Percentiles rank a stretch among this genome's conserved stretches.
These are phyloP conservation scores for Filobasidium floriforme DNA, from an alignment of 768 basidiomycete species.

Conservation along the genomic window DNA sequence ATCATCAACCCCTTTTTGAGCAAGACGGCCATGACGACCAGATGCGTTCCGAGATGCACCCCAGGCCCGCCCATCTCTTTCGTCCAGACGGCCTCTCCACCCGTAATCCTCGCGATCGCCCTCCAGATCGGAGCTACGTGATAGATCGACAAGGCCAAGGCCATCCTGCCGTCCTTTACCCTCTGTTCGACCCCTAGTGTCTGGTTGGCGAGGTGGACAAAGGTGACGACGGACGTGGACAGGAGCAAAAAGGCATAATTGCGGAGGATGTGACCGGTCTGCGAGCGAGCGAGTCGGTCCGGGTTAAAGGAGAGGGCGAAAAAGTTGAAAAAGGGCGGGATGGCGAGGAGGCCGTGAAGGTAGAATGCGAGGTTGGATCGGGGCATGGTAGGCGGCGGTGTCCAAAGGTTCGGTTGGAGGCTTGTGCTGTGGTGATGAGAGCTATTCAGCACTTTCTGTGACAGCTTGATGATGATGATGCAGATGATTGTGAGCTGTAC, in stretches of 20 bases:
- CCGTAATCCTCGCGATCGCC: slow-evolving; percentile 10
- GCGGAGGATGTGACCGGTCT: slow-evolving; percentile 12
- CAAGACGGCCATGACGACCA: slow-evolving; percentile 14
- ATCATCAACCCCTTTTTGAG: slow-evolving; percentile 6
- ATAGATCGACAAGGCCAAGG: slow-evolving; percentile 12
- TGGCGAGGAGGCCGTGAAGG: slow-evolving; percentile 16
- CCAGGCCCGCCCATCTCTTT: slow-evolving; percentile 20
- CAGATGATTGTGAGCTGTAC: too few species aligned
- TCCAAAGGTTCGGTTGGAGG: neutral
- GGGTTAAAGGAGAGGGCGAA: slow-evolving; percentile 11
- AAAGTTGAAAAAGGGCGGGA: slow-evolving; percentile 18
- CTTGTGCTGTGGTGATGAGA: too few species aligned
- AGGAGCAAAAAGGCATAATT: slow-evolving; percentile 17
- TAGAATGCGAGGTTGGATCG: slow-evolving; percentile 1
- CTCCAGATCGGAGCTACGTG: slow-evolving; percentile 18
- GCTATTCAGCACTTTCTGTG: too few species aligned
- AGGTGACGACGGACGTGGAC: slow-evolving; percentile 11
- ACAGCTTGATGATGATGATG: too few species aligned
- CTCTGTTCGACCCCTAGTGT: neutral
- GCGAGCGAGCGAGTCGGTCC: slow-evolving; percentile 2
- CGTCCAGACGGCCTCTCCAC: neutral
- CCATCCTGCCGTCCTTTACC: slow-evolving; percentile 9
- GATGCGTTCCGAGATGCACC: slow-evolving; percentile 15
- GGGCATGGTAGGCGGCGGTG: neutral
- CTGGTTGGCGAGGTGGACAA: slow-evolving; percentile 1